These are phyloP conservation scores for Cytospora piceicola DNA, from an alignment of 2,329 filamentous ascomycete genomes.

Conservation along the genomic window DNA sequence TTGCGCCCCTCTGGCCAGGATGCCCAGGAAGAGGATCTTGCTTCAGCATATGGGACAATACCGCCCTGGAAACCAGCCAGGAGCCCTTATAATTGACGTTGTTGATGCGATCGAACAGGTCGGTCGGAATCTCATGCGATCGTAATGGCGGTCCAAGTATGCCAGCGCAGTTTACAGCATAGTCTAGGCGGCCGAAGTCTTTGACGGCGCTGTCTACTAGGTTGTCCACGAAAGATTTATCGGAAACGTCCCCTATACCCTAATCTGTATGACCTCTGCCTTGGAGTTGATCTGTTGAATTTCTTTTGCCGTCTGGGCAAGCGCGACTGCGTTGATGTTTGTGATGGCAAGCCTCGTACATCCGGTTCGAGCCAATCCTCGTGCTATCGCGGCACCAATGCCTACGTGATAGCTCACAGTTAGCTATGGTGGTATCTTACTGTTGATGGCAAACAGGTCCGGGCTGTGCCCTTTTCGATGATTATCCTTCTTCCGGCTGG, in stretches of 20 bases:
- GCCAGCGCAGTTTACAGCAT: slow-evolving; percentile 60
- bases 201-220: slow-evolving; percentile 41
- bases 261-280: slow-evolving; percentile 39
- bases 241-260: slow-evolving; percentile 54
- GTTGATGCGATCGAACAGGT: slow-evolving; percentile 57
- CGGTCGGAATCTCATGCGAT: slow-evolving; percentile 50
- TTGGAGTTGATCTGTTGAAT: slow-evolving; percentile 42
- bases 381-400: slow-evolving; percentile 58
- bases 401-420: slow-evolving; percentile 41
- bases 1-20: slow-evolving; percentile 47
- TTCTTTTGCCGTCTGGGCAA: slow-evolving; percentile 43
- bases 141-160: slow-evolving; percentile 49
- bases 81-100: slow-evolving; percentile 58
- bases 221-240: slow-evolving; percentile 47
- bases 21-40: slow-evolving; percentile 49
- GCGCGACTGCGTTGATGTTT: slow-evolving; percentile 50
- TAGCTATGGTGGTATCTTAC: not conserved
- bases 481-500: not conserved
- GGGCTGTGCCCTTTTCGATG: not conserved
- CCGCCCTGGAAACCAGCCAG: slow-evolving; percentile 52
- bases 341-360: slow-evolving; percentile 58
- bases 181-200: slow-evolving; percentile 55
- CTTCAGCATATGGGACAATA: slow-evolving; percentile 49
- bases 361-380: slow-evolving; percentile 53
- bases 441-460: not conserved